Evolutionary conservation across 306 rosid species (phyloP).

Genomic region (Urtica urens): DNA sequence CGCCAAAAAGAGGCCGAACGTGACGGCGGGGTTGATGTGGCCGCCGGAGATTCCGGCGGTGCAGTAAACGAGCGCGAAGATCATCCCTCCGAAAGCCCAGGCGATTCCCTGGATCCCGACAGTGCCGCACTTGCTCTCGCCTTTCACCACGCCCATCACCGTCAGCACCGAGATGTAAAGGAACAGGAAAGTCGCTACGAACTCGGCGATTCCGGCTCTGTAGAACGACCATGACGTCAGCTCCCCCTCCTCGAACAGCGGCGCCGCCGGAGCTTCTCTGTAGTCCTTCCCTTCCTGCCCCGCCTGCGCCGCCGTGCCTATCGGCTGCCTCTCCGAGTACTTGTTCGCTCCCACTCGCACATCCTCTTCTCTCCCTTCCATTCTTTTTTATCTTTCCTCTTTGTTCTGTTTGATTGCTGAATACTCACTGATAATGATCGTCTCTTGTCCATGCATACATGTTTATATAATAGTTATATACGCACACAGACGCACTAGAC

Average conservation of each 20-base stretch:
- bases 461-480: background rate
- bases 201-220: slow-evolving; percentile 53
- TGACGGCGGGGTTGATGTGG: slow-evolving; percentile 53
- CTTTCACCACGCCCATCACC: slow-evolving; percentile 35
- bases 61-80: slow-evolving; percentile 85
- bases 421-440: background rate
- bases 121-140: slow-evolving; percentile 20
- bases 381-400: background rate
- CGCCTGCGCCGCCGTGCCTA: slow-evolving; percentile 59
- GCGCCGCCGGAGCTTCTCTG: slow-evolving; percentile 52
- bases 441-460: background rate
- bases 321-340: slow-evolving; percentile 75
- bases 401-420: background rate
- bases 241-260: slow-evolving; percentile 65
- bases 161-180: slow-evolving; percentile 42
- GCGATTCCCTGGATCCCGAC: slow-evolving; percentile 66
- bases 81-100: slow-evolving; percentile 96
- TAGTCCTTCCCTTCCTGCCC: slow-evolving; percentile 65
- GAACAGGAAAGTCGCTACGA: slow-evolving; percentile 44
- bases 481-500: background rate
- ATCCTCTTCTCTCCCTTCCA: slow-evolving; percentile 87
- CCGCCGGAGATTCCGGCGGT: slow-evolving; percentile 94
- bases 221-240: slow-evolving; percentile 70
- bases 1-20: slow-evolving; percentile 74
- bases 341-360: slow-evolving; percentile 79